Base-by-base conservation (phyloP, 2,329 filamentous ascomycete species). In the Apiospora sp. region DNA sequence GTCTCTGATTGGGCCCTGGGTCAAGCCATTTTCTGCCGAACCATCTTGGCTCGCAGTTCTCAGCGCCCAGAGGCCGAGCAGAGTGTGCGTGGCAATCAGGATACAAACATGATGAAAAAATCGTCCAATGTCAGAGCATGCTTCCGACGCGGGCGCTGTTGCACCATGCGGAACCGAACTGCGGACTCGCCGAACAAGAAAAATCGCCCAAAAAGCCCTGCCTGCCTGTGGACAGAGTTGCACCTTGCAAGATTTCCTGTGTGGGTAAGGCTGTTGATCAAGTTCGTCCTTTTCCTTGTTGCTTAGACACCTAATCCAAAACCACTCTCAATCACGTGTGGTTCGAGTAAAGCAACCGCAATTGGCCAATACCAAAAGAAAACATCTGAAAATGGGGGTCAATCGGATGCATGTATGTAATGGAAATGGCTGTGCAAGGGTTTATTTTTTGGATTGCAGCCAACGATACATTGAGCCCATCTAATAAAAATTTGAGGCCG, bases 361-460 rank as follows among this genome's bases (percentile, higher is more conserved):
- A 61, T 37, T 61, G 27, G 54, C 54, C 54, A 61, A 37, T 61
- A 22, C 7, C 7, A 61, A 61, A 22, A 34, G 30, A 19, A 61
- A 61, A 34, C 54, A 61, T 61, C 19, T 37, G 54, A 61, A 61
- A 61, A 61, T 61, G 54, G 54, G 51, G 30, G 16, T 22, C 12
- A 58, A 61, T 37, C 54, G 54, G 22, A 61, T 61, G 54, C 54
- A 61, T 22, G 54, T 61, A 61, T 61, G 54, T 61, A 61, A 61
- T 61, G 54, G 54, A 61, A 61, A 61, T 37, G 16, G 19, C 54
- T 19, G 19, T 19, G 27, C 54, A 61, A 61, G 54, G 54, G 54
- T 37, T 61, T 34, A 61, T 37, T 61, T 37, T 34, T 61, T 61
- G 16, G 30, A 37, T 4, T 61, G 22, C 54, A 61, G 54, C 30